Evolutionary conservation across 2,329 filamentous ascomycete genomes (phyloP), one percentile per base, ranked within the genome.

Genomic region (Pseudopithomyces maydicus): DNA sequence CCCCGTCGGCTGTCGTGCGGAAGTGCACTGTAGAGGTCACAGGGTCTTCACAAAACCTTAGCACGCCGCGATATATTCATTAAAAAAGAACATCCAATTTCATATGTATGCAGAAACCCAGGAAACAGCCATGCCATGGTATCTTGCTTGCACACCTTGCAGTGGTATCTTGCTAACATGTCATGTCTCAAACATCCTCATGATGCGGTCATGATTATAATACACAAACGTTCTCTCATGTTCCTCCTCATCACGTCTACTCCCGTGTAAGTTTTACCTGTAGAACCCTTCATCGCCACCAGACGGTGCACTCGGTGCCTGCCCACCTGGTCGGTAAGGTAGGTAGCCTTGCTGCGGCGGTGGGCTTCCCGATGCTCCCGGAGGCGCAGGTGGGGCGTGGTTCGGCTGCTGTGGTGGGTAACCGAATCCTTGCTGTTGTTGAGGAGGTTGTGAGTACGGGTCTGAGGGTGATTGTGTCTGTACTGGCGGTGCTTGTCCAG

Each of bases 281-380:
- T 72, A 72, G 44, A 69, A 72, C 0, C 68, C 68, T 29, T 74
- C 74, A 19, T 75, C 74, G 26, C 66, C 72, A 0, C 69, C 71
- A 0, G 63, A 63, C 1, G 69, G 69, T 7, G 70, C 70, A 52
- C 68, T 70, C 20, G 68, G 67, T 14, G 65, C 72, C 52, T 70
- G 63, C 11, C 68, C 65, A 23, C 61, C 65, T n/a, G 77, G 77
- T 7, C 75, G 57, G 56, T 74, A 74, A 26, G 73, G 62, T 10
- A 74, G 32, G 56, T 76, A 75, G 0, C 51, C 57, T 43, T 70
- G 67, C 36, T 58, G 61, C 26, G 69, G 70, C 15, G 67, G 58
- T 0, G 70, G 67, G 48, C 68, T 74, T 22, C 61, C 54, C 14
- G 59, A 43, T 20, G 45, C 50, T n/a, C 59, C 68, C 1, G 74